Evolutionary conservation across 1,139 yeast species (phyloP).

Genomic region (Debaryomyces subglobosus): DNA sequence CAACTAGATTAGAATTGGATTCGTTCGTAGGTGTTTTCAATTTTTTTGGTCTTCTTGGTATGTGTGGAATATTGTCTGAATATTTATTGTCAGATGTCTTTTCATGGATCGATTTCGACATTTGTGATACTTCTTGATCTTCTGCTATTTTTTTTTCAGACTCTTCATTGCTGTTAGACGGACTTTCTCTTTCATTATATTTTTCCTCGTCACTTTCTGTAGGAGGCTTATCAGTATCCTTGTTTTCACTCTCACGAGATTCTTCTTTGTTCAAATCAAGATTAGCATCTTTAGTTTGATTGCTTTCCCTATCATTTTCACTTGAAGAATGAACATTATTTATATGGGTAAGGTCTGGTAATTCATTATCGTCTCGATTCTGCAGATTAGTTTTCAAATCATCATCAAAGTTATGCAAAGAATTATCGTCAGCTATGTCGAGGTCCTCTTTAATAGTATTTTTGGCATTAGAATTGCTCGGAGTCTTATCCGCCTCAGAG

Average conservation of each 20-base stretch:
- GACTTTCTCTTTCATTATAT: neutral
- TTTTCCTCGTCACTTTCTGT: neutral
- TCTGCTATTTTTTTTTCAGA: neutral
- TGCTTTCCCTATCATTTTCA: neutral
- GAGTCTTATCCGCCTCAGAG: constrained; percentile 40
- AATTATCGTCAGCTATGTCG: constrained; percentile 21
- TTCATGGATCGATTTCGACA: neutral
- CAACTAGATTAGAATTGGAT: neutral
- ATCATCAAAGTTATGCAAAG: constrained; percentile 33
- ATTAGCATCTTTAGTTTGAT: neutral
- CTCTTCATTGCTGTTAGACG: neutral
- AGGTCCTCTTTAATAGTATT: constrained; percentile 35
- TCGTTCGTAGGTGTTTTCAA: neutral
- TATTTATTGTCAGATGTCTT: neutral
- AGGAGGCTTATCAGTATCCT: neutral
- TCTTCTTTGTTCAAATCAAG: neutral
- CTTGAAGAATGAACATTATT: neutral
- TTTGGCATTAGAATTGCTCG: constrained; percentile 37
- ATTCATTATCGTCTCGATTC: constrained; percentile 23
- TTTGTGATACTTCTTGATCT: neutral
- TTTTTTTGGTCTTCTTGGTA: constrained; percentile 19
- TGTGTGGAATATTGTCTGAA: constrained; percentile 14
- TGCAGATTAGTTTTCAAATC: constrained; percentile 39
- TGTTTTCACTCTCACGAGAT: neutral
- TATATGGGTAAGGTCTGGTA: neutral